Base-by-base conservation (phyloP, 1,139 yeast species). In the Yamadazyma diospyri region DNA sequence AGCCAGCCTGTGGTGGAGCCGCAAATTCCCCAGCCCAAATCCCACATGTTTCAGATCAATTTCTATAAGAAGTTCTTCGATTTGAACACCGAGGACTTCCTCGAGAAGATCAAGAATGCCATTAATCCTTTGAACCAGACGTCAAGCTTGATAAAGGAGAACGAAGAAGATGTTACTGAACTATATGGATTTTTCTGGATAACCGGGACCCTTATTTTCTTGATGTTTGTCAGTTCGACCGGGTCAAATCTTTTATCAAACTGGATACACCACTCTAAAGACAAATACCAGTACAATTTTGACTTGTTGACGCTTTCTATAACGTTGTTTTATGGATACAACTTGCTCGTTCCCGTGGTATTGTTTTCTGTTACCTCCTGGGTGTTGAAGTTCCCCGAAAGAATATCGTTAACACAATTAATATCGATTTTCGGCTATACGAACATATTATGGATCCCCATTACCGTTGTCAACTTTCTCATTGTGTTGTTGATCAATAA, bases 181-280 rank as follows among this genome's bases (percentile, higher is more conserved):
- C 59, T 86, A 33, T 86, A 85, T 50, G 95, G 95, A 1, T 83
- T 88, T 17, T 64, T 85, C 27, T 86, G 95, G 95, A 78, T 86
- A 29, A 81, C 88, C 9, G 86, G 87, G 0, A 81, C 94, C 0
- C 73, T 84, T 34, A 77, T 84, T 1, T 78, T 83, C 42, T 64
- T 79, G 26, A 66, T 85, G 55, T 86, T 85, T 59, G 81, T 85
- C 38, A 72, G 88, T 34, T 74, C 85, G 23, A 82, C 95, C 0
- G 73, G 70, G 2, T 55, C 71, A 11, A 65, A 67, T 35, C 41
- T 67, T 11, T 45, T 68, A 27, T 23, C 67, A 53, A 47, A 74
- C 63, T 47, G 85, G 84, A 37, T 65, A 56, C 56, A 62, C 42
- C 47, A 53, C 2, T 48, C 48, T 12, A 40, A 63, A 50, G 45